A percentile compares a stretch with the other conserved stretches of the same genome.
phyloP scores from a whole-genome alignment of 257 asterid genomes.

The Capsicum pubescens region DNA sequence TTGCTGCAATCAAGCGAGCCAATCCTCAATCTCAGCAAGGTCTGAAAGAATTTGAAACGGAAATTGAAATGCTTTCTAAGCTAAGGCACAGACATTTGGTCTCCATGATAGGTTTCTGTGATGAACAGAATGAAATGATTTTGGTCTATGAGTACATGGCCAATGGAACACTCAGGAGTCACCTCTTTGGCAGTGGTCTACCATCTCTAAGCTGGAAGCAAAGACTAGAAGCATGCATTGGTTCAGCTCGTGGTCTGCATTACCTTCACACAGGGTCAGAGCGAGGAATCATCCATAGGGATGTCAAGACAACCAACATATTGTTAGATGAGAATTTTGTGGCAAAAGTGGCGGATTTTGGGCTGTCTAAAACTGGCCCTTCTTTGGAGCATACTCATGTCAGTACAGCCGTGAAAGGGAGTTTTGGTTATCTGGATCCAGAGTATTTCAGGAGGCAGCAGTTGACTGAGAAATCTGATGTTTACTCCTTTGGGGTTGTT shows the following conservation, averaged over 20 bases:
- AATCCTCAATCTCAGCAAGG: constrained; percentile 95
- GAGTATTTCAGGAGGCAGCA: constrained; percentile 87
- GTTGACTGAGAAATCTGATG: constrained; percentile 84
- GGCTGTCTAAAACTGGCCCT: constrained; percentile 84
- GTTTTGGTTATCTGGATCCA: constrained; percentile 88
- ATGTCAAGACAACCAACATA: constrained; percentile 86
- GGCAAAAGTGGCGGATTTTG: constrained; percentile 91
- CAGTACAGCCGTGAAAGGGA: constrained; percentile 90
- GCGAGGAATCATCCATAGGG: constrained; percentile 81
- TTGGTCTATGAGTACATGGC: constrained; percentile 93
- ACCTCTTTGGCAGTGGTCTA: constrained; percentile 71
- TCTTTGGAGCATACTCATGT: constrained; percentile 87
- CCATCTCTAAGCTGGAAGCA: constrained; percentile 80
- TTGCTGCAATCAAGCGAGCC: constrained; percentile 74
- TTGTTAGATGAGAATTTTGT: constrained; percentile 68
- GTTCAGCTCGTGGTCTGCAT: constrained; percentile 83
- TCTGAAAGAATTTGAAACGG: constrained; percentile 77
- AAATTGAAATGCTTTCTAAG: constrained; percentile 78
- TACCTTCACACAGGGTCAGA: constrained; percentile 93
- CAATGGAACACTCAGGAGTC: constrained; percentile 78
- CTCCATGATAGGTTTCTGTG: constrained; percentile 85
- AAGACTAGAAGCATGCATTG: constrained; percentile 74
- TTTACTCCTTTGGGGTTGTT: constrained; percentile 90
- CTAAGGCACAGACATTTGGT: constrained; percentile 85
- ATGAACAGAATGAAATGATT: constrained; percentile 83